Percentiles rank a stretch among this genome's conserved stretches.
phyloP scores from a whole-genome alignment of 2,329 filamentous ascomycete genomes.

The Monosporascus sp. region DNA sequence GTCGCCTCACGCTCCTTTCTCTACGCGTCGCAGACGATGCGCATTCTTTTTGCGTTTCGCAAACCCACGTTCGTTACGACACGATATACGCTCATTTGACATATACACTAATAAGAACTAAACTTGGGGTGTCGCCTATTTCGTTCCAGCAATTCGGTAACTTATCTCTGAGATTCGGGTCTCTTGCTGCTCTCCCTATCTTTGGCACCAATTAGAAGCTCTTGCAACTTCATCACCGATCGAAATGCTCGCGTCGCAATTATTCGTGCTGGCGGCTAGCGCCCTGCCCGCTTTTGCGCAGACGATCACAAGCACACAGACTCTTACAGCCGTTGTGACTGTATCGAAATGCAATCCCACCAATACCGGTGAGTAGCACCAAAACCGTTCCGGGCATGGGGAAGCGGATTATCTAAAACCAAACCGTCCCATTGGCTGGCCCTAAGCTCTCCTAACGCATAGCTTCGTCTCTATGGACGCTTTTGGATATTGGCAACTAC shows the following conservation, averaged over 20 bases:
- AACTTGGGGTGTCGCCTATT: no score
- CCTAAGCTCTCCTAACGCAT: background rate
- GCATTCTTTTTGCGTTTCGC: background rate
- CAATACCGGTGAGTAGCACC: conserved; percentile 14
- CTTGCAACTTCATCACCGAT: conserved; percentile 8
- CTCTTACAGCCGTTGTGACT: conserved; percentile 23
- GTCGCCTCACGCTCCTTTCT: background rate
- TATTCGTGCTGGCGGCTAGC: conserved; percentile 21
- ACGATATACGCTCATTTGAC: background rate
- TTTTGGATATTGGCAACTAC: background rate
- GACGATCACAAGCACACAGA: conserved; percentile 23
- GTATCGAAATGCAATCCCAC: conserved; percentile 23
- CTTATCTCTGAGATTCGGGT: no score
- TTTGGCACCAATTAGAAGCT: background rate
- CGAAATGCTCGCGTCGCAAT: conserved; percentile 23
- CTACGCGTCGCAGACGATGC: background rate
- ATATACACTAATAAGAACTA: background rate
- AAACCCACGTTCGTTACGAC: background rate
- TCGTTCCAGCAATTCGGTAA: no score
- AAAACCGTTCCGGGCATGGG: no score
- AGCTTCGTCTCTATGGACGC: background rate
- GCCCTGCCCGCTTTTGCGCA: conserved; percentile 22
- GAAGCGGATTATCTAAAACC: background rate
- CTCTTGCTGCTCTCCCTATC: no score
- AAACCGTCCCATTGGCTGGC: background rate